Evolutionary conservation across 2,329 filamentous ascomycete species (phyloP), one percentile per base, ranked within the genome.

Genomic region (Mariannaea elegans): DNA sequence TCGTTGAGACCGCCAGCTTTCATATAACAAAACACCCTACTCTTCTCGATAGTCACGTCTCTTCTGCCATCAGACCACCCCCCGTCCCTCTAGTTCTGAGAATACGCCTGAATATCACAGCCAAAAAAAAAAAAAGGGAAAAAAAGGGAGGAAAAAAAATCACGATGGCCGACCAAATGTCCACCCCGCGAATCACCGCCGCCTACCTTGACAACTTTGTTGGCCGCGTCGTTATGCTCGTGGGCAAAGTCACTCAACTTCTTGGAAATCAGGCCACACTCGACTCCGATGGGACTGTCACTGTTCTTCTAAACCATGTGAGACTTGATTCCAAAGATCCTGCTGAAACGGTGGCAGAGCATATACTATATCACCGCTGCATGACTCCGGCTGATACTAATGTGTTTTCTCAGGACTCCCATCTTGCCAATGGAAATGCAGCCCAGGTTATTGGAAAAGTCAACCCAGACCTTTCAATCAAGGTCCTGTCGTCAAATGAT

Each of bases 201-300:
- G 80, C 84, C 38, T 91, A 94, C 78, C 90, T 98, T 58, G 87
- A 93, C 73, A 83, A 84, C 72, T 97, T 94, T 79, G 83, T 88
- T 66, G 82, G 83, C 66, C 85, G 87, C 65, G 91, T 91, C 63
- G 91, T 98, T 63, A 93, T 93, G 69, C 82, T 98, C 55, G 84
- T 97, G 5, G 95, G 95, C 71, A 93, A 90, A 71, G 93, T 98
- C 45, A 85, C 87, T 4, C 89, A 95, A 71, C 82, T 98, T 21
- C 89, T 89, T 50, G 94, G 94, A 66, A 91, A 95, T 51, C 85
- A 86, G 49, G 94, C 93, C 0, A 87, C 88, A 6, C 85, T 98
- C 27, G 93, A 97, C 57, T 90, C 92, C 6, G 90, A 88, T 23
- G 94, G 94, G 0, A 84, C 87, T 19, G 86, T 97, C 23, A 91